Evolutionary conservation across 352 stramenopile genomes (phyloP).

Genomic region (Globisporangium acanthophoron): DNA sequence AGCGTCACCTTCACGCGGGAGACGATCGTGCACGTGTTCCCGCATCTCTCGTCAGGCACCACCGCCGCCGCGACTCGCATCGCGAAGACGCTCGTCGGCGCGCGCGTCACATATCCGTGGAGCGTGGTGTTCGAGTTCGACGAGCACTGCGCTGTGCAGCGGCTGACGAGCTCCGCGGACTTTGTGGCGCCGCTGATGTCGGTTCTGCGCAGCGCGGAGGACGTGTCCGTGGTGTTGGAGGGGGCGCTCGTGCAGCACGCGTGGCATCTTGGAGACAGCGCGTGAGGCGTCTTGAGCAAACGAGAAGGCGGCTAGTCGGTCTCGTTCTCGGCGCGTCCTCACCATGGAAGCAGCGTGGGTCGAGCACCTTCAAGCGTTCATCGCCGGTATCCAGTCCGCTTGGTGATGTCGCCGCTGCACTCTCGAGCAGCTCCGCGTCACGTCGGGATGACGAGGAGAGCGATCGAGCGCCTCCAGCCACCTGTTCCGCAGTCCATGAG

Average conservation of each 20-base stretch:
- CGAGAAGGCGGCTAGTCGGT: too few species aligned
- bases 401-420: too few species aligned
- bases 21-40: constrained; percentile 7
- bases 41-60: background rate
- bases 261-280: background rate
- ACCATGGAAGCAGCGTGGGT: too few species aligned
- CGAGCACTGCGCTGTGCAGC: background rate
- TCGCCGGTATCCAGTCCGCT: too few species aligned
- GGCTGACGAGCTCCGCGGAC: background rate
- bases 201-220: background rate
- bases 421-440: too few species aligned
- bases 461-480: too few species aligned
- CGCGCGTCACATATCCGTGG: background rate
- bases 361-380: too few species aligned
- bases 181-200: background rate
- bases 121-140: constrained; percentile 6
- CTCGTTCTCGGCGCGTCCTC: too few species aligned
- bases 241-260: background rate
- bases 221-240: constrained; percentile 1
- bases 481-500: too few species aligned
- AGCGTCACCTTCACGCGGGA: background rate
- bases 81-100: background rate
- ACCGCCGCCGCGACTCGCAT: background rate
- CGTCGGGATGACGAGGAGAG: too few species aligned
- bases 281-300: too few species aligned